Base-by-base conservation (phyloP, 495 filamentous ascomycete species). In the Penicillium tannophilum region DNA sequence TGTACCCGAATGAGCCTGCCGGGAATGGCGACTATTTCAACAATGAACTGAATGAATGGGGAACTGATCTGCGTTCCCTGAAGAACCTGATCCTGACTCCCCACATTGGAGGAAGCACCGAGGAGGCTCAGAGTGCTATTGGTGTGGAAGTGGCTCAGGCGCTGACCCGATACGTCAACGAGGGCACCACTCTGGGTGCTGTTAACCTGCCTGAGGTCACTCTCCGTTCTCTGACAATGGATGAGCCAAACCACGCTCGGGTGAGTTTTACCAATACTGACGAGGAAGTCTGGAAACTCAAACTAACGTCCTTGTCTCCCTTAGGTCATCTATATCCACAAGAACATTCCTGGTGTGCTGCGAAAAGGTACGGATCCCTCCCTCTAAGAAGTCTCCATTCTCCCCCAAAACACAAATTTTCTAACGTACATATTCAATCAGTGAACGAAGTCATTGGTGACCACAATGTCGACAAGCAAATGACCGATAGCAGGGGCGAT, bases 401-500 rank as follows among this genome's bases (percentile, higher is more conserved):
- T 16, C 9, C 12, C 14, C 12, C 3, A 3, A 11, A n/a, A 3
- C 39, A n/a, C 33, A 9, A 4, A 2, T 33, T 51, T 28, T 28
- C 23, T 19, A n/a, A 31, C 12, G 3, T 33, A 16, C 12, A 30
- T 36, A n/a, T 16, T 58, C 12, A 16, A 23, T n/a, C 19, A 89
- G 92, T 98, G 48, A 99, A 98, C 77, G 88, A 92, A 64, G 90
- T 97, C 55, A 85, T 98, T 58, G 90, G 86, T 16, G 87, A 94
- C 55, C 93, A 99, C 76, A 99, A 99, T 69, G 92, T 99, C 59
- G 94, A 97, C 70, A 97, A 97, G 79, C 95, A 99, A 72, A 97
- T 92, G 78, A 93, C 91, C 31, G 95, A 97, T 71, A 94, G 87
- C 76, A 87, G 89, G 79, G 94, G 92, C 63, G 93, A 97, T 73